Percentiles rank a stretch among this genome's conserved stretches.
Evolutionary conservation across 2,329 filamentous ascomycete species (phyloP).

Genomic region (Ciborinia camelliae): DNA sequence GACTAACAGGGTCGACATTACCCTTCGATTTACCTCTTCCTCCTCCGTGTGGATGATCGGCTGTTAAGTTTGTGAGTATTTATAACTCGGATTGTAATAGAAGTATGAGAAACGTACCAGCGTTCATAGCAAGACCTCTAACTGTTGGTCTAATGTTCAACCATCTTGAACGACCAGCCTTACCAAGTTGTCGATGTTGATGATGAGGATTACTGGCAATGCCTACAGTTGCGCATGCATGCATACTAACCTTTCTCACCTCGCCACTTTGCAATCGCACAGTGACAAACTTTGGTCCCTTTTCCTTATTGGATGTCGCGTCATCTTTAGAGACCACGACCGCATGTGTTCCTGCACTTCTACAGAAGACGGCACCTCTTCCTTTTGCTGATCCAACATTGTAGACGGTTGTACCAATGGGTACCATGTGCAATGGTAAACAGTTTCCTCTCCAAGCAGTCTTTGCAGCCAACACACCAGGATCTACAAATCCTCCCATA

Average conservation of each 20-base stretch:
- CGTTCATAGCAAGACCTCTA: conserved; percentile 98
- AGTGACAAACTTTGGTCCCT: conserved; percentile 70
- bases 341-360: conserved; percentile 89
- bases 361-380: conserved; percentile 82
- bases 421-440: conserved; percentile 91
- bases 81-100: conserved; percentile 22
- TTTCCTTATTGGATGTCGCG: conserved; percentile 53
- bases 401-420: conserved; percentile 87
- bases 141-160: conserved; percentile 92
- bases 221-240: conserved; percentile 92
- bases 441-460: conserved; percentile 95
- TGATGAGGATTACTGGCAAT: conserved; percentile 91
- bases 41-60: conserved; percentile 97
- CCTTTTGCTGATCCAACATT: conserved; percentile 77
- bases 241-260: conserved; percentile 80
- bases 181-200: conserved; percentile 87
- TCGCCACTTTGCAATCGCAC: conserved; percentile 91
- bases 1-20: conserved; percentile 90
- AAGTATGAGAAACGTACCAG: conserved; percentile 53
- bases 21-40: conserved; percentile 99
- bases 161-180: conserved; percentile 91
- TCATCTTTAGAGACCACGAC: conserved; percentile 88
- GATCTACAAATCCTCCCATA: conserved; percentile 92
- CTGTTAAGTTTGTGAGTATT: conserved; percentile 39
- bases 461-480: conserved; percentile 91